phyloP scores from a whole-genome alignment of 495 filamentous ascomycete genomes.

The Xylaria longipes region DNA sequence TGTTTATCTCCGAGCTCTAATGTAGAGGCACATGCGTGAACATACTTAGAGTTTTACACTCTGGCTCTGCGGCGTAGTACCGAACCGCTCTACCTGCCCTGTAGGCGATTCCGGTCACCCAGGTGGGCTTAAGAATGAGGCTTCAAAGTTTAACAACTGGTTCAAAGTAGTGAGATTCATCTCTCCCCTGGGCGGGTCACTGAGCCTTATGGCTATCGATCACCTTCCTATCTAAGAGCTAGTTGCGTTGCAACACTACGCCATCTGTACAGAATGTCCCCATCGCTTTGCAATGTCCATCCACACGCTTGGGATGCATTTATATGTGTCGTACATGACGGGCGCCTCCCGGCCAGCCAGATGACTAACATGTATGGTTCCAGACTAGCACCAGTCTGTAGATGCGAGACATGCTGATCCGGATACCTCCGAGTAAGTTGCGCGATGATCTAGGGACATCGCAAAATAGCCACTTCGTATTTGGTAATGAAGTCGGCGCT shows the following conservation, averaged over 20 bases:
- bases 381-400: not conserved
- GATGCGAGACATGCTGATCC: slow-evolving; percentile 21
- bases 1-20: not conserved
- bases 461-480: not conserved
- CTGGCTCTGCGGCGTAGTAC: not conserved
- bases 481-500: not conserved
- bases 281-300: not conserved
- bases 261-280: not conserved
- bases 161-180: not conserved
- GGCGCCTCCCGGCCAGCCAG: not conserved
- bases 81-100: not conserved
- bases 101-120: not conserved
- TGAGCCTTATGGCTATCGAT: slow-evolving; percentile 17
- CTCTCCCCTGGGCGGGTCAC: not conserved
- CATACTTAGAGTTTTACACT: too few species aligned
- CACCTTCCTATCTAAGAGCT: slow-evolving; percentile 24
- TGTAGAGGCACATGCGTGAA: not conserved
- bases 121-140: not conserved
- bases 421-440: slow-evolving; percentile 21
- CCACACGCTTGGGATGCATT: slow-evolving; percentile 4
- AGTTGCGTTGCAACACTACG: slow-evolving; percentile 2
- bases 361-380: not conserved
- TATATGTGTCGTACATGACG: slow-evolving; percentile 8
- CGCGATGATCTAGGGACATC: slow-evolving; percentile 8
- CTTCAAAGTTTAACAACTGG: not conserved